Evolutionary conservation across 2,329 filamentous ascomycete genomes (phyloP).

Genomic region (Aspergillus sp.): DNA sequence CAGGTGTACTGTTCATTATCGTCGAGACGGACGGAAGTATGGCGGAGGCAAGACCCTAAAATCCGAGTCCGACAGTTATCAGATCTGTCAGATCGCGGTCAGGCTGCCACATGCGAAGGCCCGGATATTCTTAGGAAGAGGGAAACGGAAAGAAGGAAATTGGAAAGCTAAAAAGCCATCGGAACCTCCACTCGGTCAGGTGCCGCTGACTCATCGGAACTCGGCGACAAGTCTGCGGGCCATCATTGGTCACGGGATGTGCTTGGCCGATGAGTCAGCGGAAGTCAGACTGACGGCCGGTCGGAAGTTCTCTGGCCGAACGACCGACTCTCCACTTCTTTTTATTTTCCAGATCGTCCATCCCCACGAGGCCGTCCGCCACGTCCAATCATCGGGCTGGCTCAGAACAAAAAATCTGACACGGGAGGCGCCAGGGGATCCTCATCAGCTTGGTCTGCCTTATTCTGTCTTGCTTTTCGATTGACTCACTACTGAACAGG

Average conservation of each 20-base stretch:
- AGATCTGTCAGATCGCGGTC: not conserved
- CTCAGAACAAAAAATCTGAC: not conserved
- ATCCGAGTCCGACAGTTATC: no score
- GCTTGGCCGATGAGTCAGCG: not conserved
- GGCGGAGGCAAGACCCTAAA: not conserved
- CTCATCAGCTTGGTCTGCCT: not conserved
- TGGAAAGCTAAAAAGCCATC: not conserved
- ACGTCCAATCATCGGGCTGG: not conserved
- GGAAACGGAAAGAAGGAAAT: no score
- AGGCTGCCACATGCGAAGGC: not conserved
- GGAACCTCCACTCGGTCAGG: not conserved
- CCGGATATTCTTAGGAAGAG: not conserved
- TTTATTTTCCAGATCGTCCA: not conserved
- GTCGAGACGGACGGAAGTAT: not conserved
- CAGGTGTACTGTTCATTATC: not conserved
- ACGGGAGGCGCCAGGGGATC: not conserved
- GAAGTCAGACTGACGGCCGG: not conserved
- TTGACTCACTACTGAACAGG: no score
- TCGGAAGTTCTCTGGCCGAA: not conserved
- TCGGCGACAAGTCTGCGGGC: no score
- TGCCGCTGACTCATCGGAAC: constrained; percentile 4
- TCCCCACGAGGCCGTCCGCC: not conserved
- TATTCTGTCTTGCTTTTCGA: no score
- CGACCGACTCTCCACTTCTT: not conserved
- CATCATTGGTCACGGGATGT: no score